Evolutionary conservation across 1,284 basidiomycete genomes (phyloP), one percentile per base, ranked within the genome.

Genomic region (Cryptococcus sp.): DNA sequence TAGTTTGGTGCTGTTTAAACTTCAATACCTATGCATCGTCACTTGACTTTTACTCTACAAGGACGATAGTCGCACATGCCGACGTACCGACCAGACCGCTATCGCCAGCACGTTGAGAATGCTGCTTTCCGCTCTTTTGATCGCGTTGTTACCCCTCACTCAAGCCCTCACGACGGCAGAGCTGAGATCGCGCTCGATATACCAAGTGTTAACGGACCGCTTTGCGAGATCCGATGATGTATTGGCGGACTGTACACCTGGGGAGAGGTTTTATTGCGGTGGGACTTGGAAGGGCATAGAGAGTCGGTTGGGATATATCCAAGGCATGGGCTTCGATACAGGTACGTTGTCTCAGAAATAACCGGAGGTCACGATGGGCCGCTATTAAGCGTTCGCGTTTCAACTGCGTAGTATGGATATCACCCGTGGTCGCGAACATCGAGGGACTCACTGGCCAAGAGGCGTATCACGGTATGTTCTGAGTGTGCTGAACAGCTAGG

Each of bases 281-380:
- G 78, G 78, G 7, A 68, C 62, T 2, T 79, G 78, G 78, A 74
- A 71, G 52, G 78, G 76, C 3, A 70, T 78, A 23, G 75, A 76
- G 65, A 47, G 56, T 46, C 69, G 68, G 48, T 61, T 79, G 15
- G 74, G 62, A 13, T 78, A 79, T 61, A 78, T 79, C 22, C 73
- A 78, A 55, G 73, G 70, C 22, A 79, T 79, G 78, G 78, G 78
- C 5, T 79, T 78, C 59, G 75, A 78, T 63, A 78, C 77, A 15
- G 63, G 73, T 76, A 2, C 30, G 30, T 35, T 8, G 7, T 35
- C 2, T 35, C 2, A 35, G 30, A 35, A 25, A 3, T 25, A 25
- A 2, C 30, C 7, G 30, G 30, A 35, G 22, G 27, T 39, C 7
- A 11, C 17, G 43, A 22, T 5, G 15, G 0, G 17, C 7, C 7